Evolutionary conservation across 176 grass and related monocot species (phyloP).

Genomic region (Avena sativa): DNA sequence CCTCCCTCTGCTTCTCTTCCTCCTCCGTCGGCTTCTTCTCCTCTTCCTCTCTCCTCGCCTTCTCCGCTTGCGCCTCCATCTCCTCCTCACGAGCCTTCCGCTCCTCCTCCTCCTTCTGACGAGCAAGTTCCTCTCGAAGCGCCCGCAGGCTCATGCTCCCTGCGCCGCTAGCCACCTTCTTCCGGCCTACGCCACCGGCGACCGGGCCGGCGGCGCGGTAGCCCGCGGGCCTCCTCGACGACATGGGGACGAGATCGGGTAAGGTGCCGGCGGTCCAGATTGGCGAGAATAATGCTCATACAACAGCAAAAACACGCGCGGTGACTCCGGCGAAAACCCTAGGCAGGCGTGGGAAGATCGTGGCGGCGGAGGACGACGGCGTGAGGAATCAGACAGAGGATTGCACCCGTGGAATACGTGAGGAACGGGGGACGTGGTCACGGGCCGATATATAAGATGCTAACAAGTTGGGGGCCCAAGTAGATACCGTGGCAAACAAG

Average conservation of each 20-base stretch:
- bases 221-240: conserved; percentile 38
- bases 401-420: not conserved
- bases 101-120: conserved; percentile 33
- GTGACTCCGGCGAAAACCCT: not conserved
- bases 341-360: not conserved
- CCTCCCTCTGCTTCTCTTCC: not conserved
- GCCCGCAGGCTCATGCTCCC: conserved; percentile 41
- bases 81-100: conserved; percentile 6
- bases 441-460: not conserved
- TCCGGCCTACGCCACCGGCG: not conserved
- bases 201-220: conserved; percentile 17
- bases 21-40: not conserved
- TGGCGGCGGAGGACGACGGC: not conserved
- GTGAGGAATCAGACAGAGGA: not conserved
- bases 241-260: conserved; percentile 17
- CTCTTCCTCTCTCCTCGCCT: conserved; percentile 47
- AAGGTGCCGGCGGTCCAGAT: conserved; percentile 30
- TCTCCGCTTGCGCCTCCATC: conserved; percentile 54
- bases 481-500: not conserved
- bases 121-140: conserved; percentile 54
- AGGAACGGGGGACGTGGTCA: not conserved
- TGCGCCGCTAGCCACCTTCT: conserved; percentile 15
- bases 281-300: conserved; percentile 34
- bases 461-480: not conserved
- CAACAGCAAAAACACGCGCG: conserved; percentile 18